Evolutionary conservation across 257 asterid genomes (phyloP), one percentile per base, ranked within the genome.

Genomic region (Orobanche coerulescens): DNA sequence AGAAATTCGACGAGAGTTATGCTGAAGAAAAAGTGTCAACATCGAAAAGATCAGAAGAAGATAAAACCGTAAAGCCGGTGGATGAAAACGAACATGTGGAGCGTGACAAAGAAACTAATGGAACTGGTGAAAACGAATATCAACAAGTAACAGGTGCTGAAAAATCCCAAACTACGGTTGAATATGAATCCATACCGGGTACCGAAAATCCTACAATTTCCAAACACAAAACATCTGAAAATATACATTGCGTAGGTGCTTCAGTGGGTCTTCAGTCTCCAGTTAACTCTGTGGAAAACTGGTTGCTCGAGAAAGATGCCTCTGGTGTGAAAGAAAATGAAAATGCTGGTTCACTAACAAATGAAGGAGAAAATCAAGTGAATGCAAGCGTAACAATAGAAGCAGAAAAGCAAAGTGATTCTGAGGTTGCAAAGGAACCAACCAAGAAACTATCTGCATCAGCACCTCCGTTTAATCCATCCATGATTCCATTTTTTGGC

Each of bases 381-480:
- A 37, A 59, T 39, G 74, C 56, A 71, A 72, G 58, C 66, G 66
- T 63, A 19, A 73, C 74, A 44, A 58, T 71, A 51, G 78, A 72
- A 77, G 79, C 73, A 55, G 91, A 81, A 64, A 81, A 72, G 5
- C 86, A 64, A 73, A 65, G 66, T 50, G 84, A 76, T 64, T 7
- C 73, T 8, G 93, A 80, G 72, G 73, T 63, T 7, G 88, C 73
- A 70, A 84, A 80, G 76, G 90, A 83, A 59, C 66, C 81, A 19
- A 68, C 78, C 69, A 87, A 80, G 73, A 87, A 87, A 77, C 81
- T 87, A 49, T 84, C 94, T 13, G 94, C 95, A 25, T 82, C 95
- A 43, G 95, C 95, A 22, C 89, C 94, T 55, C 95, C 95, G 15
- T 87, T 75, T 75, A 87, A 71, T 67, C 95, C 95, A 11, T 73